A percentile compares a stretch with the other conserved stretches of the same genome.
These are phyloP conservation scores for Malus hybrid DNA, from an alignment of 331 rosid species.

Conservation along the genomic window DNA sequence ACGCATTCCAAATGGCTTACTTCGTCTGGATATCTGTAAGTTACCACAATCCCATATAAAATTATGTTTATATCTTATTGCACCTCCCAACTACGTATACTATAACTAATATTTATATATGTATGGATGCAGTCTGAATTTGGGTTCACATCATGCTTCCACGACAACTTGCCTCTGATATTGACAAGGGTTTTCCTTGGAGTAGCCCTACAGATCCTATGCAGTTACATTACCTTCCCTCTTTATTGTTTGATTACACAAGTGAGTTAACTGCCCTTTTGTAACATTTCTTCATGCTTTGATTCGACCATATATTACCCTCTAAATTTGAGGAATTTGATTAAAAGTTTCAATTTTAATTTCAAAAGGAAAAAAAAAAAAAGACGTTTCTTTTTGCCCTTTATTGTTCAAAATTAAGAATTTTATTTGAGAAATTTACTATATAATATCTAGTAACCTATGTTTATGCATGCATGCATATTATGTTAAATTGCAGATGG, in stretches of 20 bases:
- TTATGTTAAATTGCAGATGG: conserved; percentile 41
- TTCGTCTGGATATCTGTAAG: conserved; percentile 55
- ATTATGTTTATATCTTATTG: background rate
- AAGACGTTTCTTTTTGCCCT: no score
- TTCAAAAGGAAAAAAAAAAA: no score
- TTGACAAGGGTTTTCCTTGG: conserved; percentile 46
- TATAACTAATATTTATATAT: background rate
- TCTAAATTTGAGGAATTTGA: no score
- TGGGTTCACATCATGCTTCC: conserved; percentile 53
- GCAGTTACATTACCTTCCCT: conserved; percentile 72
- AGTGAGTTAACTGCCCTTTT: conserved; percentile 16
- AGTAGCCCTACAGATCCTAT: conserved; percentile 44
- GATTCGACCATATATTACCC: no score
- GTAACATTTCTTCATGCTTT: no score
- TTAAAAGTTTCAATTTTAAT: no score
- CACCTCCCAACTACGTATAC: no score
- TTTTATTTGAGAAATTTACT: no score
- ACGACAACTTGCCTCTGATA: conserved; percentile 37
- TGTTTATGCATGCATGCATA: background rate
- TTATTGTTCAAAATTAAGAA: no score
- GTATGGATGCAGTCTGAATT: conserved; percentile 40
- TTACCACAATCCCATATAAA: background rate
- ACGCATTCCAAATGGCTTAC: conserved; percentile 41
- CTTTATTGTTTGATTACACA: conserved; percentile 63
- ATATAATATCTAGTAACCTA: no score